Base-by-base conservation (phyloP, 2,329 filamentous ascomycete genomes). In the Aureobasidium mangrovei region DNA sequence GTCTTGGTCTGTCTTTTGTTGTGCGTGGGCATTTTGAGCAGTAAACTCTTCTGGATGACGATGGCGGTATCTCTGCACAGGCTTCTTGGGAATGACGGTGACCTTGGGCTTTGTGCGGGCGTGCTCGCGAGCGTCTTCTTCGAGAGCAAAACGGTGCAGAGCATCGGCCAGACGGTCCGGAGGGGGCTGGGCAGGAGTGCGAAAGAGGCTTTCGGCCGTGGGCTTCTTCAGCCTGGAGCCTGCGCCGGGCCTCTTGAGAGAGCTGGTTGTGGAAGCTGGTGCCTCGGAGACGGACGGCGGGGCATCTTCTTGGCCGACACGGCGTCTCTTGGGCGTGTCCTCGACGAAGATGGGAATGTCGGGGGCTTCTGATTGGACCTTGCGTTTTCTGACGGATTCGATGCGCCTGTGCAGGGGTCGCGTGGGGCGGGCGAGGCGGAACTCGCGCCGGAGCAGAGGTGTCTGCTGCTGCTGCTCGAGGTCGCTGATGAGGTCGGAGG, bases 1-100 rank as follows among this genome's bases (percentile, higher is more conserved):
- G 36, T 73, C 69, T 56, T 69, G 69, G 31, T 60, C 41, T 41
- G 39, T 29, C 18, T 57, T 43, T 8, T 31, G 29, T 33, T 51
- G 60, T 5, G 42, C 31, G 29, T 45, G 10, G 40, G 41, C 46
- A 38, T 24, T 29, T 6, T 41, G 39, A 24, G 41, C 32, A n/a
- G 42, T 18, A 43, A 42, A 47, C 6, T 41, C 27, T 18, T 56
- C 53, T 12, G 67, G 66, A 36, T 67, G 63, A 8, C 68, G 64
- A 27, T 69, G 64, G 36, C 65, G 65, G 55, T 63, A 68, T 43
- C 69, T 64, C 29, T 61, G 60, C 2, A 65, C 59, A 6, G 67
- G 66, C 5, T 61, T 62, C 49, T 63, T 68, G 28, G 70, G 69
- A 32, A 68, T 65, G 59, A 66, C 33, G 12, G 54, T 57, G 31